Evolutionary conservation across 768 basidiomycete genomes (phyloP).

Genomic region (Epithele typhae): DNA sequence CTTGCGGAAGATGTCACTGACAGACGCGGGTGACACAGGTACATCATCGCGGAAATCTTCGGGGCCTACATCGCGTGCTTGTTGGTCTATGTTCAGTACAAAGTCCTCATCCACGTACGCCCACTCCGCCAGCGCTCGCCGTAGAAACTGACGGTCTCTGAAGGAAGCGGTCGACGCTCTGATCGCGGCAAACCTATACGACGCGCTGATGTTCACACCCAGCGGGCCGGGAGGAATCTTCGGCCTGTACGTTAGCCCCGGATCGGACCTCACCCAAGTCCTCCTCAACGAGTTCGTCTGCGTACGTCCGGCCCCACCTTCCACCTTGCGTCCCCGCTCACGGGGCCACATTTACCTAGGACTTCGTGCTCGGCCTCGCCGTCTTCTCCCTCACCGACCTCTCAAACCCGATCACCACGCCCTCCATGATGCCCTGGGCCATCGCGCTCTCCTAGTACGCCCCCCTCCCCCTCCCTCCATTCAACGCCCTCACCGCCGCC

Average conservation of each 20-base stretch:
- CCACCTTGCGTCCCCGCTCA: not conserved
- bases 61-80: conserved; percentile 63
- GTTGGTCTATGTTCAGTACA: conserved; percentile 60
- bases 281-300: conserved; percentile 56
- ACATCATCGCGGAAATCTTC: conserved; percentile 60
- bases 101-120: conserved; percentile 41
- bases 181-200: conserved; percentile 19
- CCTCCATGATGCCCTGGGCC: conserved; percentile 44
- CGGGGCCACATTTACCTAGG: conserved; percentile 4
- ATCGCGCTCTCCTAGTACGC: conserved; percentile 57
- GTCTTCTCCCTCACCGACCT: conserved; percentile 55
- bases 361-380: conserved; percentile 44
- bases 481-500: not conserved
- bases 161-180: conserved; percentile 17
- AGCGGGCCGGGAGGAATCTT: conserved; percentile 42
- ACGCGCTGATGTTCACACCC: conserved; percentile 26
- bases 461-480: not conserved
- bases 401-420: conserved; percentile 54
- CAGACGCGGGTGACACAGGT: conserved; percentile 34
- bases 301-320: conserved; percentile 29
- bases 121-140: not conserved
- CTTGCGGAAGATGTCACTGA: not conserved
- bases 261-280: conserved; percentile 38
- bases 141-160: conserved; percentile 20
- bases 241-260: conserved; percentile 42